Conservation (phyloP, 208 protist genomes). For the Acanthamoeba royreba region DNA sequence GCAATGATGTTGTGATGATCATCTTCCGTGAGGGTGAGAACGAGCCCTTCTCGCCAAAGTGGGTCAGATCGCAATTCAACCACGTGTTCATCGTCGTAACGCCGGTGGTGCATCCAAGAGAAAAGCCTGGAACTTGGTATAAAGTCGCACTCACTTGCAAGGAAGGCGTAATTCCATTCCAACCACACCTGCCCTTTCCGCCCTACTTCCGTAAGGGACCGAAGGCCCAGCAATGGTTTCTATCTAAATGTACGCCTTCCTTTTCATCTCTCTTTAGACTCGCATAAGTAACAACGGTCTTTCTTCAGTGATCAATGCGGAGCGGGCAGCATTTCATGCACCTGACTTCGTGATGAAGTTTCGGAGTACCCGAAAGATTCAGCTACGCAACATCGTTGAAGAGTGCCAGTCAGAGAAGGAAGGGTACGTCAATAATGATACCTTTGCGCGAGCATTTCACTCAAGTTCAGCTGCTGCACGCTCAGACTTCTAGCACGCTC, state of each 20-base stretch:
- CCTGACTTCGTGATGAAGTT: conserved; percentile 41
- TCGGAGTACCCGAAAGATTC: neutral
- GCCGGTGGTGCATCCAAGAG: neutral
- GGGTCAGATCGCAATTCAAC: conserved; percentile 25
- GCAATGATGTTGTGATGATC: conserved; percentile 65
- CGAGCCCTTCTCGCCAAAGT: conserved; percentile 4
- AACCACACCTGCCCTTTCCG: neutral
- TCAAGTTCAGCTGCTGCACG: neutral
- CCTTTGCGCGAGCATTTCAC: neutral
- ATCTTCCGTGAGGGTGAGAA: conserved; percentile 62
- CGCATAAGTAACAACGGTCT: neutral
- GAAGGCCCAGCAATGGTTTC: neutral
- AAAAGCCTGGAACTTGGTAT: neutral
- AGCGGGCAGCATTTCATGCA: conserved; percentile 20
- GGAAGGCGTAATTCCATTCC: conserved; percentile 14
- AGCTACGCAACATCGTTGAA: conserved; percentile 23
- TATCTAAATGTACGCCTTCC: neutral
- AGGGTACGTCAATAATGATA: neutral
- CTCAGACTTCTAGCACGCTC: neutral
- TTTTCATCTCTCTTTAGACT: neutral
- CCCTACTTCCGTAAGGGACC: neutral
- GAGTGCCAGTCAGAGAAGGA: neutral
- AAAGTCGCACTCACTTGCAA: neutral
- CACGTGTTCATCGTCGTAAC: neutral
- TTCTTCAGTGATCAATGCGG: neutral